Conservation (phyloP, 306 rosid genomes). For the Gastrolobium bilobum region DNA sequence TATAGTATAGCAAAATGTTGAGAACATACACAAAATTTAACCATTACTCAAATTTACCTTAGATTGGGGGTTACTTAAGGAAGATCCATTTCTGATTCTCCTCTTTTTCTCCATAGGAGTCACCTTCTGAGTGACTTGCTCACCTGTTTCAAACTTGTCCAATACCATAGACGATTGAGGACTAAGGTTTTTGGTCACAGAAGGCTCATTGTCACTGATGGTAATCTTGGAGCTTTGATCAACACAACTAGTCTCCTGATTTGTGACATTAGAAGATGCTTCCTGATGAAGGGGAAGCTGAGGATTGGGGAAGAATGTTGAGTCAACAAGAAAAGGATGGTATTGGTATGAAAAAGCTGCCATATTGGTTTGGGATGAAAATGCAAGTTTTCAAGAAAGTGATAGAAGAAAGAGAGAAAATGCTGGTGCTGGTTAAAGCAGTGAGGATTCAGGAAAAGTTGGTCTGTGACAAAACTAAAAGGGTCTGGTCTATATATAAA, state of each 20-base stretch:
- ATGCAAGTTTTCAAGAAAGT: slow-evolving; percentile 54
- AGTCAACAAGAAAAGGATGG: slow-evolving; percentile 63
- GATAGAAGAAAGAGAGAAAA: slow-evolving; percentile 33
- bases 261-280: slow-evolving; percentile 38
- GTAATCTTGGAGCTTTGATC: slow-evolving; percentile 58
- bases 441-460: slow-evolving; percentile 51
- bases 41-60: slow-evolving; percentile 50
- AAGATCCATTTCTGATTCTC: slow-evolving; percentile 53
- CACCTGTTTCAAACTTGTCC: slow-evolving; percentile 71
- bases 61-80: slow-evolving; percentile 54
- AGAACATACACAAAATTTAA: not conserved
- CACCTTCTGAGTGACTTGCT: slow-evolving; percentile 63
- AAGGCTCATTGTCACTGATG: slow-evolving; percentile 62
- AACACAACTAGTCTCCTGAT: slow-evolving; percentile 59
- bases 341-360: slow-evolving; percentile 77
- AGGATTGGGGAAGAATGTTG: slow-evolving; percentile 57
- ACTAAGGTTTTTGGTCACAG: slow-evolving; percentile 62
- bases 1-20: not conserved
- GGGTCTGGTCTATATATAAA: slow-evolving; percentile 60
- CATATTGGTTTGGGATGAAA: slow-evolving; percentile 51
- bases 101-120: slow-evolving; percentile 61
- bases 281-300: slow-evolving; percentile 48
- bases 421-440: slow-evolving; percentile 20
- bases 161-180: slow-evolving; percentile 68
- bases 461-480: slow-evolving; percentile 53